Conservation (phyloP, 148 eudicot species). For the Fagopyrum tataricum region DNA sequence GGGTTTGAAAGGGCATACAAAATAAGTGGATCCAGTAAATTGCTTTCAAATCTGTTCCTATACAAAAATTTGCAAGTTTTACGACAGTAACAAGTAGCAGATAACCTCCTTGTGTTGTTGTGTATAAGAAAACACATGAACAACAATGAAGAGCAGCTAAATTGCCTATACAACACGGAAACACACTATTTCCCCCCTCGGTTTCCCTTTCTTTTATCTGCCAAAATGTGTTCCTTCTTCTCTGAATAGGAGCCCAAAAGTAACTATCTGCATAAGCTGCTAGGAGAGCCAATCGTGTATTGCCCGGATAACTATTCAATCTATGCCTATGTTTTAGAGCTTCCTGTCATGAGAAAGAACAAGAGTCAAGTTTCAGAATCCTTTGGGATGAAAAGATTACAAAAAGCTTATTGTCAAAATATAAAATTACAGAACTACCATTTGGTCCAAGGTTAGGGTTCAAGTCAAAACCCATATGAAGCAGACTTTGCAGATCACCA, state of each 20-base stretch:
- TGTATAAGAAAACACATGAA: background rate
- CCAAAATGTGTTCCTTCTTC: background rate
- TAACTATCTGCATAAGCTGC: background rate
- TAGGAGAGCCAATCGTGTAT: constrained; percentile 1
- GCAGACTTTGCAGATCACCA: constrained; percentile 68
- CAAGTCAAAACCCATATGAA: constrained; percentile 81
- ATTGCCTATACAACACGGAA: constrained; percentile 8
- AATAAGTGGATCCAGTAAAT: constrained; percentile 9
- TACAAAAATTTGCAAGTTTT: background rate
- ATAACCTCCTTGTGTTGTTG: background rate
- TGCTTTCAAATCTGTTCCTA: constrained; percentile 6
- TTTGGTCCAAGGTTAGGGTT: constrained; percentile 60
- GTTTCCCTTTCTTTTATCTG: background rate
- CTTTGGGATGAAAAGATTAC: background rate
- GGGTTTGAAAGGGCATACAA: background rate
- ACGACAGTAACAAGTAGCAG: background rate
- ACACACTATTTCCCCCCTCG: background rate
- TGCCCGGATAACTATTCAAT: background rate
- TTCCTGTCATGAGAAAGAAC: background rate
- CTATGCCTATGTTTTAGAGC: background rate
- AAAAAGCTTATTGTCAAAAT: background rate
- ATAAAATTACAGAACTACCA: constrained; percentile 35
- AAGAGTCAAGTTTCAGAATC: background rate
- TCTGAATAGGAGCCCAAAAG: background rate
- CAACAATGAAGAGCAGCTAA: background rate